Evolutionary conservation across 495 filamentous ascomycete species (phyloP).

Genomic region (Penicillium crystallinum): DNA sequence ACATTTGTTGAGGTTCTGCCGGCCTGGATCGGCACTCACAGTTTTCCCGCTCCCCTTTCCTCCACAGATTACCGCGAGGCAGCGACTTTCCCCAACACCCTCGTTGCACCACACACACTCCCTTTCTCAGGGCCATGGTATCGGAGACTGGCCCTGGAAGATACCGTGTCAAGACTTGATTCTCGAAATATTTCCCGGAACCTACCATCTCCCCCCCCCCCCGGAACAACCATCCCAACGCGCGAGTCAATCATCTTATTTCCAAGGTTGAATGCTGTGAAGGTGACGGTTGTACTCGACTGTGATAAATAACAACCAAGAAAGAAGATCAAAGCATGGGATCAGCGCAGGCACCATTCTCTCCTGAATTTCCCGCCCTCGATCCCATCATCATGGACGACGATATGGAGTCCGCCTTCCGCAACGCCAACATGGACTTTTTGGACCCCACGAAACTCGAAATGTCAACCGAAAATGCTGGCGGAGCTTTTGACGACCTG

Average conservation of each 20-base stretch:
- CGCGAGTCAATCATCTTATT: constrained; percentile 11
- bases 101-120: background rate
- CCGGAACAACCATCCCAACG: background rate
- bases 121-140: constrained; percentile 22
- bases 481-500: constrained; percentile 42
- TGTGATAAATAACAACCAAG: constrained; percentile 2
- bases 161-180: constrained; percentile 5
- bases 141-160: constrained; percentile 20
- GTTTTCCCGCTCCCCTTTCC: constrained; percentile 32
- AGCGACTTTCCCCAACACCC: constrained; percentile 17
- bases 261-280: constrained; percentile 1
- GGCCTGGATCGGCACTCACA: constrained; percentile 24
- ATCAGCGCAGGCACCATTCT: constrained; percentile 35
- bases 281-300: constrained; percentile 10
- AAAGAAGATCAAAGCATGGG: constrained; percentile 32
- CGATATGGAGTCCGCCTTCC: constrained; percentile 42
- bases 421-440: constrained; percentile 41
- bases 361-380: constrained; percentile 37
- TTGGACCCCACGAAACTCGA: constrained; percentile 35
- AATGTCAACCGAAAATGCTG: constrained; percentile 33
- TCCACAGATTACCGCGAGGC: constrained; percentile 19
- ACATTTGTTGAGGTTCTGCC: constrained; percentile 14
- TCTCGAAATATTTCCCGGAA: background rate
- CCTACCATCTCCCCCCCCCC: background rate
- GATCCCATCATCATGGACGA: constrained; percentile 46